Evolutionary conservation across 345 rosid genomes (phyloP), one percentile per base, ranked within the genome.

Genomic region (Ceriops zippeliana): DNA sequence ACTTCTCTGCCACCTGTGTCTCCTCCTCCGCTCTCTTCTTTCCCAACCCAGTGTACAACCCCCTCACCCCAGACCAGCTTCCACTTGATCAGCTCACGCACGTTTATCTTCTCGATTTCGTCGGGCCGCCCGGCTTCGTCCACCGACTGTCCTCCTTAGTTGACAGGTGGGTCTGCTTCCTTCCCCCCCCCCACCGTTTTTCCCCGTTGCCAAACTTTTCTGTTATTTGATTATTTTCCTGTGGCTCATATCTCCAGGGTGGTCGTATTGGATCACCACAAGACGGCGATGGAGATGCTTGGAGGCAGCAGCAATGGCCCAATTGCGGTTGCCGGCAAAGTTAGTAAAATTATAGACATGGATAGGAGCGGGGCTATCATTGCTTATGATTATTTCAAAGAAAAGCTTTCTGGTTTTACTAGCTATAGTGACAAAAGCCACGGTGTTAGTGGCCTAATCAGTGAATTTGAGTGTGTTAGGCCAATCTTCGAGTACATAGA

Each of bases 311-410:
- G 62, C 17, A 42, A 42, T 42, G 49, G 49, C 49, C 59, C 3
- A n/a, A 27, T 13, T 28, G 71, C 70, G 2, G 65, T 73, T 31
- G 68, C 71, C 27, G 75, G 75, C 37, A 90, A 90, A 74, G 90
- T 90, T 51, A 67, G 65, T 21, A 83, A 64, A 70, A 71, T 85
- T 11, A 70, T 90, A 51, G 96, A 90, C 71, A 76, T 86, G 75
- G 73, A 49, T 69, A 85, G 93, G 69, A 90, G 96, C 66, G 96
- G 96, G 6, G 93, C 91, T 3, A 88, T 87, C 5, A 85, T 90
- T 81, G 93, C 96, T 42, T 86, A 60, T 57, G 96, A 88, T 73
- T 90, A 86, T 74, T 90, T 90, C 74, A 86, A 74, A 73, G 65
- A 77, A 58, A 87, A 83, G 73, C 69, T 90, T 46, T 13, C 6